Base-by-base conservation (phyloP, 345 rosid genomes). In the Gossypium raimondii region DNA sequence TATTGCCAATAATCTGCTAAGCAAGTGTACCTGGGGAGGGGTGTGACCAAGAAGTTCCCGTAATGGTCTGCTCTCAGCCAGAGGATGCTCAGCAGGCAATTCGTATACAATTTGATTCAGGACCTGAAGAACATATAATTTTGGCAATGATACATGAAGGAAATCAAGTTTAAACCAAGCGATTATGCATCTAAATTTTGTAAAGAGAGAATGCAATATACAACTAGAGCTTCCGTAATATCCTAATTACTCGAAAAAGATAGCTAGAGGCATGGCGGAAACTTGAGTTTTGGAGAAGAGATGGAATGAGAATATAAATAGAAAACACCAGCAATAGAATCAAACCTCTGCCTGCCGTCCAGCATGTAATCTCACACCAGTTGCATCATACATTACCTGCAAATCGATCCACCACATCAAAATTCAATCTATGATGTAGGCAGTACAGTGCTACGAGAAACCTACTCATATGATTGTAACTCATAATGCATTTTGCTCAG, bases 341-440 rank as follows among this genome's bases (percentile, higher is more conserved):
- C 76, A 62, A 80, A 92, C 97, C 93, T 94, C 97, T 67, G 97
- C 97, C 83, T 94, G 98, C 63, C 97, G 88, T 66, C 97, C 97
- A 66, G 98, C 97, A 12, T 94, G 97, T 71, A 92, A 81, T 59
- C 94, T 86, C 64, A 92, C 97, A 62, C 97, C 97, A 51, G 97
- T 90, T 27, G 98, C 94, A 81, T 92, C 97, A 85, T 87, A 90
- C 93, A 90, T 90, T 63, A 94, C 97, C 98, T 90, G 83, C 70
- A 71, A 78, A 71, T 8, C 47, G 9, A 51, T 63, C n/a, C 4
- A 22, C n/a, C 58, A 57, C 76, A 47, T n/a, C 47, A 53, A 38
- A 52, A 55, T 6, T 4, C 62, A 55, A 70, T 53, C 45, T 25
- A 41, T 17, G 29, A 58, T 17, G 68, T 25, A 25, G 44, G 67